These are phyloP conservation scores for Teratosphaeriaceae sp. DNA, from an alignment of 2,329 filamentous ascomycete species.

Conservation along the genomic window DNA sequence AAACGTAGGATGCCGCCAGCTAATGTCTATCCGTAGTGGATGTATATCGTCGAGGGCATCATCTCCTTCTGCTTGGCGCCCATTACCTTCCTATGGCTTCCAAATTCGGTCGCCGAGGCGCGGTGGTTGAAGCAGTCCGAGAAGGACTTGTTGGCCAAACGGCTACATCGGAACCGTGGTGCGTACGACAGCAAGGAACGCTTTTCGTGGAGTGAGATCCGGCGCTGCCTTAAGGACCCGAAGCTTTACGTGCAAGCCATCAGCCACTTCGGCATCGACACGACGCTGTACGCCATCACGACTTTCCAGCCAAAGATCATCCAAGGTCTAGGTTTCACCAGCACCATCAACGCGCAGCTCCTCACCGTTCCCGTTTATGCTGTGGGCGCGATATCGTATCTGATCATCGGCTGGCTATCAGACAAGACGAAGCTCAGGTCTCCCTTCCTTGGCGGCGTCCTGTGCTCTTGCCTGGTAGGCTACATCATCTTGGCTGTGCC, in stretches of 20 bases:
- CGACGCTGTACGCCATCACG: constrained; percentile 3
- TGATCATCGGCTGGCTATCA: constrained; percentile 3
- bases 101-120: constrained; percentile 1
- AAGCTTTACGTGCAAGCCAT: constrained; percentile 2
- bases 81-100: constrained; percentile 1
- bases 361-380: constrained; percentile 39
- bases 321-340: constrained; percentile 34
- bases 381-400: constrained; percentile 4
- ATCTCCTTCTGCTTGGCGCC: constrained; percentile 3
- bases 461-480: constrained; percentile 1
- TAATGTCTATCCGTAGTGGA: background rate
- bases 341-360: constrained; percentile 34
- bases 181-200: constrained; percentile 1
- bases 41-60: constrained; percentile 3
- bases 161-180: constrained; percentile 1
- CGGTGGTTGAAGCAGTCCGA: background rate
- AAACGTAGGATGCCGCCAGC: no score
- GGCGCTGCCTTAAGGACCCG: constrained; percentile 1
- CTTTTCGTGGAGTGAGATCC: constrained; percentile 3
- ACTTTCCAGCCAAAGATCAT: constrained; percentile 41
- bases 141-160: background rate
- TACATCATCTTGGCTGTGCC: constrained; percentile 4
- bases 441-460: constrained; percentile 1
- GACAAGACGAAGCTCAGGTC: constrained; percentile 1
- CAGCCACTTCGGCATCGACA: constrained; percentile 3